A percentile compares a stretch with the other conserved stretches of the same genome.
Conservation (phyloP, 202 grass and related monocot genomes). For the Panicum virgatum region DNA sequence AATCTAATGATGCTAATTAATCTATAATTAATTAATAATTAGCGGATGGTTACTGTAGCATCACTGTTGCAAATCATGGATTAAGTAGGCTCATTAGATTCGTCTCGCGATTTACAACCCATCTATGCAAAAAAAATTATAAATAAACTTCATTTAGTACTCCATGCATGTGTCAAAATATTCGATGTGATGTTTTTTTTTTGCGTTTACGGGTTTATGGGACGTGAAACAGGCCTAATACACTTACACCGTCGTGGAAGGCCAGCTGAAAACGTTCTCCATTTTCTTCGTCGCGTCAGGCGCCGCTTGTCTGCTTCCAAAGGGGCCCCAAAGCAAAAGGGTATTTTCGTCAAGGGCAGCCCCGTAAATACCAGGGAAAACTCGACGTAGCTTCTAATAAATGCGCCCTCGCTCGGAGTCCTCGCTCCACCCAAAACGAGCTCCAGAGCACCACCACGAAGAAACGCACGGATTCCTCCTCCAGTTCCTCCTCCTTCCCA, state of each 20-base stretch:
- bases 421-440: background rate
- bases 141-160: too few relatives aligned
- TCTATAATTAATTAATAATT: too few relatives aligned
- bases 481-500: background rate
- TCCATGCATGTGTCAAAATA: too few relatives aligned
- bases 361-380: background rate
- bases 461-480: background rate
- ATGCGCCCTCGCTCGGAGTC: background rate
- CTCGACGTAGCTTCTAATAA: slow-evolving; percentile 22
- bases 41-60: too few relatives aligned
- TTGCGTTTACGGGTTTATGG: too few relatives aligned
- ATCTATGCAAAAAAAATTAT: too few relatives aligned
- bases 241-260: background rate
- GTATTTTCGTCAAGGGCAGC: slow-evolving; percentile 30
- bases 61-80: too few relatives aligned
- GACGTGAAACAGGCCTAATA: too few relatives aligned
- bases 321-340: background rate
- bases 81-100: too few relatives aligned
- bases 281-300: background rate
- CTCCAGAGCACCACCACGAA: background rate
- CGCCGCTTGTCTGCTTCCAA: background rate
- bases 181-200: too few relatives aligned
- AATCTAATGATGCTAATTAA: too few relatives aligned
- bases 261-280: background rate
- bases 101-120: too few relatives aligned